phyloP scores from a whole-genome alignment of 495 filamentous ascomycete genomes.

The Lasiosphaeria hispida region DNA sequence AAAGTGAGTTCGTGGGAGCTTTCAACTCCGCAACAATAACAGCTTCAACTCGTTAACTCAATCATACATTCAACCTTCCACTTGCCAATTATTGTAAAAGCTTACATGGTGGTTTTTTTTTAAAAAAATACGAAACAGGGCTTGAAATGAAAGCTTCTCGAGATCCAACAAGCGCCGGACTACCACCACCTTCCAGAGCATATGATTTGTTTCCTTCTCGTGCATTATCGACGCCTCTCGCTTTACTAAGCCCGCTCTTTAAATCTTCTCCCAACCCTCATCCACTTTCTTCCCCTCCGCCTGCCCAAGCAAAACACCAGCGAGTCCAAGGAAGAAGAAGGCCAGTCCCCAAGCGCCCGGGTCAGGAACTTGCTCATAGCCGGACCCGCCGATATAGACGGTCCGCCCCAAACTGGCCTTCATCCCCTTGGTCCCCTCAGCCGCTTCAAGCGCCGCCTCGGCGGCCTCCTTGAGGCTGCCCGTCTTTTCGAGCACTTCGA shows the following conservation, averaged over 20 bases:
- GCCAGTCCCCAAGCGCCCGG: constrained; percentile 85
- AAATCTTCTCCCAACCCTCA: constrained; percentile 25
- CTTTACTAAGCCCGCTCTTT: constrained; percentile 69
- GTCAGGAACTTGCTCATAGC: constrained; percentile 79
- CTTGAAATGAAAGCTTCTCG: too few species aligned
- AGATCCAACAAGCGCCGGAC: too few species aligned
- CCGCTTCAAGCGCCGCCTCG: constrained; percentile 68
- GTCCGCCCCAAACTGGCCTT: constrained; percentile 80
- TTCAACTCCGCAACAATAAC: too few species aligned
- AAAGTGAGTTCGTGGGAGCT: too few species aligned
- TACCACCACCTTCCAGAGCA: too few species aligned
- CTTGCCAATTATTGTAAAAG: too few species aligned
- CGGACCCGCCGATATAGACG: constrained; percentile 88
- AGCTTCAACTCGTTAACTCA: too few species aligned
- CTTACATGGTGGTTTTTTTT: too few species aligned
- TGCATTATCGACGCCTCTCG: too few species aligned
- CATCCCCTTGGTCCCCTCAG: constrained; percentile 87
- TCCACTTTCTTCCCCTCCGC: constrained; percentile 43
- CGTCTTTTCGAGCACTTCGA: constrained; percentile 62
- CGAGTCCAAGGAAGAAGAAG: constrained; percentile 76
- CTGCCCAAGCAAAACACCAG: constrained; percentile 64
- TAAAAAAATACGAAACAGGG: too few species aligned
- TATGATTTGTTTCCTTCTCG: too few species aligned
- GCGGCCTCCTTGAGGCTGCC: constrained; percentile 68
- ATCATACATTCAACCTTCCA: too few species aligned